Conservation (phyloP, 805 yeast genomes). For the Nakazawaea peltata region DNA sequence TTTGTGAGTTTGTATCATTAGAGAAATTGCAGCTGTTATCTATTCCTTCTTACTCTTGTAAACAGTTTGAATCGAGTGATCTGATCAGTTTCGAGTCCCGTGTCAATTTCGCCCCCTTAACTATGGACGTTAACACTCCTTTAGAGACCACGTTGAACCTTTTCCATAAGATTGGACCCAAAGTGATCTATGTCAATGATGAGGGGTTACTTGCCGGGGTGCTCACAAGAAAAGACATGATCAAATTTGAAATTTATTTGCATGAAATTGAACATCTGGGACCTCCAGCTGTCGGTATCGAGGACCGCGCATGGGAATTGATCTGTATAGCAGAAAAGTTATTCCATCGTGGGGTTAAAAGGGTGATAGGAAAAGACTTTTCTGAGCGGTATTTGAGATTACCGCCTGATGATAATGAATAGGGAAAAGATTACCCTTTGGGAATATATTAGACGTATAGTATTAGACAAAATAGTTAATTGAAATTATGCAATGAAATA, state of each 20-base stretch:
- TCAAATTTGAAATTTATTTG: slow-evolving; percentile 45
- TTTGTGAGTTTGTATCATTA: slow-evolving; percentile 15
- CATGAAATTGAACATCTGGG: slow-evolving; percentile 15
- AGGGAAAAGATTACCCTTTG: not conserved
- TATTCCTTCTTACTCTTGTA: slow-evolving; percentile 12
- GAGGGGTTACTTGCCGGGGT: slow-evolving; percentile 60
- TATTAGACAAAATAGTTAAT: too few relatives aligned
- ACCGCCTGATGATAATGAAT: not conserved
- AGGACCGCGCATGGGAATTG: slow-evolving; percentile 19
- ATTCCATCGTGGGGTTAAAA: slow-evolving; percentile 2
- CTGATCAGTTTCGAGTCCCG: slow-evolving; percentile 4
- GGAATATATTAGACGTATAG: slow-evolving; percentile 16
- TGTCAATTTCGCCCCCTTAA: slow-evolving; percentile 53
- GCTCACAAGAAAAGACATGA: slow-evolving; percentile 78
- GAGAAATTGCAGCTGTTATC: slow-evolving; percentile 9
- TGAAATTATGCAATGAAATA: too few relatives aligned
- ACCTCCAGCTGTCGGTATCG: slow-evolving; percentile 11
- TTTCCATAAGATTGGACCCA: slow-evolving; percentile 76
- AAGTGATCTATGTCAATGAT: slow-evolving; percentile 58
- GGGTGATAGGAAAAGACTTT: not conserved
- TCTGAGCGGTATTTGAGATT: slow-evolving; percentile 1
- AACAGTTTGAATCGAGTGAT: not conserved
- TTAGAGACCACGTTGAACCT: slow-evolving; percentile 57
- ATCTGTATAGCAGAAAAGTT: slow-evolving; percentile 20
- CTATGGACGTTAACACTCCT: slow-evolving; percentile 43